phyloP scores from a whole-genome alignment of 345 rosid genomes.

The Sisymbrium altissimum region DNA sequence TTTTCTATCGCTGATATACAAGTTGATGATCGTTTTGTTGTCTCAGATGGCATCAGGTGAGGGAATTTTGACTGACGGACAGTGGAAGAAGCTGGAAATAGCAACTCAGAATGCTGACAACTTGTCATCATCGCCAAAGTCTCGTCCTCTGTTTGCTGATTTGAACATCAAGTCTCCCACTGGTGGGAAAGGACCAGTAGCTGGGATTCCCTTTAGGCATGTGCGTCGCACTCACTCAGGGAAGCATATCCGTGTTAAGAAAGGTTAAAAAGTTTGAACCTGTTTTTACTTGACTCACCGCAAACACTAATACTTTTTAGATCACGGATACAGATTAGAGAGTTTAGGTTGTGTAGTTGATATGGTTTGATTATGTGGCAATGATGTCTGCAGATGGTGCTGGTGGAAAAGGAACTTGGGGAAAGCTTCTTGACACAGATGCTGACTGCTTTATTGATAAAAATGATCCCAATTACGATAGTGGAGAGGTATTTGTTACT shows the following conservation, averaged over 20 bases:
- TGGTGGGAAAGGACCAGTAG: conserved; percentile 53
- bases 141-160: conserved; percentile 65
- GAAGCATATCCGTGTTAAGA: conserved; percentile 71
- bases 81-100: conserved; percentile 73
- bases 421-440: conserved; percentile 88
- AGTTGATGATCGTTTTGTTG: not conserved
- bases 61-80: conserved; percentile 76
- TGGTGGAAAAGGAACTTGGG: conserved; percentile 99
- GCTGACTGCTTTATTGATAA: conserved; percentile 64
- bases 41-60: conserved; percentile 71
- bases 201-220: conserved; percentile 71
- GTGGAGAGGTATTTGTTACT: conserved; percentile 75
- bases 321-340: too few species aligned
- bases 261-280: conserved; percentile 43
- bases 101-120: conserved; percentile 59
- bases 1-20: not conserved
- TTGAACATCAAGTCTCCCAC: conserved; percentile 65
- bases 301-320: too few species aligned
- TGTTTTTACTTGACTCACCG: not conserved
- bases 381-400: conserved; percentile 64
- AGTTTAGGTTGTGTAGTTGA: not conserved
- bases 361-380: not conserved
- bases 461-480: conserved; percentile 96
- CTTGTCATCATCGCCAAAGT: conserved; percentile 76
- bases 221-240: conserved; percentile 88